Percentiles rank a stretch among this genome's conserved stretches.
Evolutionary conservation across 306 rosid species (phyloP).

Genomic region (Rubus parviflorus): DNA sequence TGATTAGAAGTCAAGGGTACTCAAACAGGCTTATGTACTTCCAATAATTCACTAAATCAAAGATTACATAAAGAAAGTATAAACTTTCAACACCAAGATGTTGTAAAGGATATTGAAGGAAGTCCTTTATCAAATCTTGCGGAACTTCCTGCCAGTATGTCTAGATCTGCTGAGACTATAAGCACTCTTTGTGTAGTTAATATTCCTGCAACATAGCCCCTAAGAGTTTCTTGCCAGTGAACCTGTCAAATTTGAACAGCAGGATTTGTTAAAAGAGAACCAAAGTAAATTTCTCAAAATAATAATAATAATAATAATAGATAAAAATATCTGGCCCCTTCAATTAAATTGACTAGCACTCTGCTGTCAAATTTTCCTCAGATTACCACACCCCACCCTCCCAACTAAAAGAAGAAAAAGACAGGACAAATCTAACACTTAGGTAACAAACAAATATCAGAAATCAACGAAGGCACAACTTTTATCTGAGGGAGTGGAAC

Average conservation of each 20-base stretch:
- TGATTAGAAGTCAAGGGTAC: constrained; percentile 60
- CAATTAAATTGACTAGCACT: not conserved
- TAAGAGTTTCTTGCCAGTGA: constrained; percentile 96
- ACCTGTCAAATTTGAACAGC: constrained; percentile 55
- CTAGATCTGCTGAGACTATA: constrained; percentile 83
- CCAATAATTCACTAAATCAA: constrained; percentile 10
- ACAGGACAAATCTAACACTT: not conserved
- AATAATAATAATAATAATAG: not conserved
- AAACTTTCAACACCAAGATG: constrained; percentile 8
- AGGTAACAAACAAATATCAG: not conserved
- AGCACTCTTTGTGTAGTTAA: constrained; percentile 86
- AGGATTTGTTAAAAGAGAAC: not conserved
- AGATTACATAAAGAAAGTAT: not conserved
- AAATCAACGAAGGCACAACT: not conserved
- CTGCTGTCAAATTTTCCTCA: not conserved
- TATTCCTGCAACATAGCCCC: constrained; percentile 94
- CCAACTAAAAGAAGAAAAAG: not conserved
- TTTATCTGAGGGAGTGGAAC: not conserved
- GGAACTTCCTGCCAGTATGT: constrained; percentile 73
- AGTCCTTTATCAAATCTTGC: constrained; percentile 88
- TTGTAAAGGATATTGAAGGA: constrained; percentile 88
- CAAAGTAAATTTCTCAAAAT: not conserved
- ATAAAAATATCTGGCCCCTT: not conserved
- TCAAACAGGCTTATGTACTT: constrained; percentile 30
- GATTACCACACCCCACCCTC: not conserved